Percentiles rank a stretch among this genome's conserved stretches.
Conservation (phyloP, 2,329 filamentous ascomycete genomes). For the Ascochyta fabae region DNA sequence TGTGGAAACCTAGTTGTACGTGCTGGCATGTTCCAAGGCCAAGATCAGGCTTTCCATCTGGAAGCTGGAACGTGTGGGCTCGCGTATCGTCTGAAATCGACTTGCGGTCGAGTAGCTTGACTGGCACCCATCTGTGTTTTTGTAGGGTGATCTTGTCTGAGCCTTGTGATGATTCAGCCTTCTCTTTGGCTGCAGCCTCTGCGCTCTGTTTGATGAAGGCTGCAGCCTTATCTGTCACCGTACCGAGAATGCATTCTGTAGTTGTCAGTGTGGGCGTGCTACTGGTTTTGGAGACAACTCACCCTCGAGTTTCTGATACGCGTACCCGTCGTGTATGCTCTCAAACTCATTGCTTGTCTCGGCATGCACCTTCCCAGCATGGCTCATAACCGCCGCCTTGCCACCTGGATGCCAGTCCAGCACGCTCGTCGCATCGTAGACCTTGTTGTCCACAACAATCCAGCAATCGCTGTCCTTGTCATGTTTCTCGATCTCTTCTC, state of each 20-base stretch:
- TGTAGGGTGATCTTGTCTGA: constrained; percentile 48
- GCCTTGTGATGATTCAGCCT: constrained; percentile 33
- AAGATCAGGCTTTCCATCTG: constrained; percentile 49
- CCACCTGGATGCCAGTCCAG: constrained; percentile 65
- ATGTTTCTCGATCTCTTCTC: constrained; percentile 59
- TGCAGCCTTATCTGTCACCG: constrained; percentile 57
- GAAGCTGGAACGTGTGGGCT: constrained; percentile 57
- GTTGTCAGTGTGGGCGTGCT: neutral
- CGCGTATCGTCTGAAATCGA: constrained; percentile 54
- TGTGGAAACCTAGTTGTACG: constrained; percentile 60
- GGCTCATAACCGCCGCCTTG: constrained; percentile 56
- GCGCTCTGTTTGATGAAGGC: constrained; percentile 56
- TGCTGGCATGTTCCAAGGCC: constrained; percentile 61
- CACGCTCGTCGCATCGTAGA: constrained; percentile 70
- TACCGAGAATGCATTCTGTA: constrained; percentile 58
- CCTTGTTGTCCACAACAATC: constrained; percentile 69
- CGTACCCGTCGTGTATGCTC: constrained; percentile 60
- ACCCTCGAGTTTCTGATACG: constrained; percentile 56
- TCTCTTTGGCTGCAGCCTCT: constrained; percentile 50
- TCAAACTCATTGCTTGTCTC: constrained; percentile 59
- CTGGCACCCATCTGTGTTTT: constrained; percentile 57
- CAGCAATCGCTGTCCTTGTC: constrained; percentile 52
- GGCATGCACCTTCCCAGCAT: constrained; percentile 58
- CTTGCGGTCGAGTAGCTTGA: constrained; percentile 50
- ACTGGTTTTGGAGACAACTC: constrained; percentile 22